phyloP scores from a whole-genome alignment of 441 rosid genomes.

The Manihot esculenta region DNA sequence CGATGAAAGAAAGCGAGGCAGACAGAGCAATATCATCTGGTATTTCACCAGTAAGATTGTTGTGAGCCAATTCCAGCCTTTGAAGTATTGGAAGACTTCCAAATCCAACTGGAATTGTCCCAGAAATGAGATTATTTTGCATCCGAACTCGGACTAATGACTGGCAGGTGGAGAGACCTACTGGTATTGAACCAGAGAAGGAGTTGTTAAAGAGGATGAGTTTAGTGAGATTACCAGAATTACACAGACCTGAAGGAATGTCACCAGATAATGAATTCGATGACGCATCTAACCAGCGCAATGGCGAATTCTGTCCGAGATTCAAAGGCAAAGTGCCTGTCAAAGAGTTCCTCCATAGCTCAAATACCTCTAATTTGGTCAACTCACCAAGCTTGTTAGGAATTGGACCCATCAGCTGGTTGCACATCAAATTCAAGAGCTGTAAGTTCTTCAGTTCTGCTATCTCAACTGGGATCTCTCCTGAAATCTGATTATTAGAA shows the following conservation, averaged over 20 bases:
- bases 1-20: constrained; percentile 76
- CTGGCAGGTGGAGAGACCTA: constrained; percentile 47
- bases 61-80: constrained; percentile 78
- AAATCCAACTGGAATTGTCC: constrained; percentile 60
- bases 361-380: constrained; percentile 50
- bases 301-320: constrained; percentile 70
- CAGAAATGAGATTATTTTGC: constrained; percentile 69
- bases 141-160: constrained; percentile 73
- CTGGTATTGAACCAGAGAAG: constrained; percentile 72
- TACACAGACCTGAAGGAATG: constrained; percentile 66
- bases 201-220: constrained; percentile 83
- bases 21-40: constrained; percentile 69
- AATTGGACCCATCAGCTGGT: constrained; percentile 61
- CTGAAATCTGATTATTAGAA: constrained; percentile 66
- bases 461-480: constrained; percentile 62
- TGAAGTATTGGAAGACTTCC: constrained; percentile 71
- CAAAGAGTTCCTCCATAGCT: constrained; percentile 87
- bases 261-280: constrained; percentile 73
- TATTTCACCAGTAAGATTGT: constrained; percentile 72
- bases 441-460: constrained; percentile 59
- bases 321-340: constrained; percentile 63
- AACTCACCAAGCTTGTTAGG: constrained; percentile 53
- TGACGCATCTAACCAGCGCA: constrained; percentile 79
- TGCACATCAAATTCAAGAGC: constrained; percentile 87
- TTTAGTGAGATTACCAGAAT: constrained; percentile 70